phyloP scores from a whole-genome alignment of 495 filamentous ascomycete genomes.

The Penicillium goetzii region DNA sequence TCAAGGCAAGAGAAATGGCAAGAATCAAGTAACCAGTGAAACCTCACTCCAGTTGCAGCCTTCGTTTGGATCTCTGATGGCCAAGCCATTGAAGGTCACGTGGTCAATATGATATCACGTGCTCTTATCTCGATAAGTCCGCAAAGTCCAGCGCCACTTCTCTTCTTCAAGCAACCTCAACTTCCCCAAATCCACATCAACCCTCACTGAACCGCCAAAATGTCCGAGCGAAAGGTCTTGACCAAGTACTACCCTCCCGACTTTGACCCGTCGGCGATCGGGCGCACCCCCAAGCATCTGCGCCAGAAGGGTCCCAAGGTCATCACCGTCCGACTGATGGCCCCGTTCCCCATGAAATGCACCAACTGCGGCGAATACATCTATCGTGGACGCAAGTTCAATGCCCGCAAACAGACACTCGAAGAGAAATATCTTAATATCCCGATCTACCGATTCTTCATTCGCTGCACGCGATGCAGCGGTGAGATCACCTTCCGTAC shows the following conservation, averaged over 20 bases:
- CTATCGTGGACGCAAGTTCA: constrained; percentile 96
- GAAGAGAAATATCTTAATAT: constrained; percentile 91
- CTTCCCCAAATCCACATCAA: neutral
- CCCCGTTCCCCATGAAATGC: constrained; percentile 95
- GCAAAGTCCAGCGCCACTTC: constrained; percentile 8
- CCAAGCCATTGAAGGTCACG: neutral
- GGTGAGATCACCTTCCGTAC: constrained; percentile 94
- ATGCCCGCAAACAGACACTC: constrained; percentile 91
- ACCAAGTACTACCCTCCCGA: constrained; percentile 91
- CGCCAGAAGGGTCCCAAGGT: constrained; percentile 69
- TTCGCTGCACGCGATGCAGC: constrained; percentile 87
- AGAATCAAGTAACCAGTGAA: neutral
- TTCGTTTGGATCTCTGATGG: neutral
- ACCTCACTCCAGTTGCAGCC: neutral
- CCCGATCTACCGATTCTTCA: constrained; percentile 91
- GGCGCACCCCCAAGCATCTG: constrained; percentile 68
- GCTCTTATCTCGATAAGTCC: constrained; percentile 9
- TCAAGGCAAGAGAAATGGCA: neutral
- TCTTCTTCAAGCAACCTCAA: neutral
- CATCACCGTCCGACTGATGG: constrained; percentile 93
- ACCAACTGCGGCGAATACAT: constrained; percentile 92
- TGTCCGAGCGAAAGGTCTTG: constrained; percentile 94
- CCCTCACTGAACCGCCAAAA: constrained; percentile 42
- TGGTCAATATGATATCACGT: constrained; percentile 9
- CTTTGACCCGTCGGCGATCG: constrained; percentile 88